These are phyloP conservation scores for Kurtzmaniella natalensis DNA, from an alignment of 1,139 yeast species.

Conservation along the genomic window DNA sequence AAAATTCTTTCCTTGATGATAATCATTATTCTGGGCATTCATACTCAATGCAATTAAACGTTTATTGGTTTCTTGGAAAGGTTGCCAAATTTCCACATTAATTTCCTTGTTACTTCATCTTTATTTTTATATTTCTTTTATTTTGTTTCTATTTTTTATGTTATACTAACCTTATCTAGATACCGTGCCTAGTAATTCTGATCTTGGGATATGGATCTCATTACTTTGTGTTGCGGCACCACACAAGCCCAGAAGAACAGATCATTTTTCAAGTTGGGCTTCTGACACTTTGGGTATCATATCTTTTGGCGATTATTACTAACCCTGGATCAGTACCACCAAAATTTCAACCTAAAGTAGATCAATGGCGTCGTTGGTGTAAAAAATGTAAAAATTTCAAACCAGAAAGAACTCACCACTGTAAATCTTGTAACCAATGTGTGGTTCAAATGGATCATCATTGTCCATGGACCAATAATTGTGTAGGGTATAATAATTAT, in stretches of 20 bases:
- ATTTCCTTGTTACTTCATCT: no score
- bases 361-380: constrained; percentile 40
- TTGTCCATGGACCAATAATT: constrained; percentile 94
- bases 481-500: constrained; percentile 78
- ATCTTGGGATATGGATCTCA: constrained; percentile 64
- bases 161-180: constrained; percentile 32
- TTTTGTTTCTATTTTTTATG: no score
- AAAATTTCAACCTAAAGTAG: constrained; percentile 22
- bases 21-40: no score
- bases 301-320: constrained; percentile 46
- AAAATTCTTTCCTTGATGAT: no score
- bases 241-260: constrained; percentile 37
- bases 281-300: constrained; percentile 67
- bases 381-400: constrained; percentile 79
- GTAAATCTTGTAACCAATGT: constrained; percentile 69
- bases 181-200: constrained; percentile 63
- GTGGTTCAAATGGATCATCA: constrained; percentile 83
- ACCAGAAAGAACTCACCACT: constrained; percentile 93
- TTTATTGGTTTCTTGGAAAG: no score
- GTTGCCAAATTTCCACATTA: no score
- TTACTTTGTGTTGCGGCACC: constrained; percentile 48
- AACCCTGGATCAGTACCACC: constrained; percentile 65
- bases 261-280: constrained; percentile 46
- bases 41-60: no score
- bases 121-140: no score